A percentile compares a stretch with the other conserved stretches of the same genome.
Conservation (phyloP, 2,329 filamentous ascomycete species). For the Fragosphaeria purpurea region DNA sequence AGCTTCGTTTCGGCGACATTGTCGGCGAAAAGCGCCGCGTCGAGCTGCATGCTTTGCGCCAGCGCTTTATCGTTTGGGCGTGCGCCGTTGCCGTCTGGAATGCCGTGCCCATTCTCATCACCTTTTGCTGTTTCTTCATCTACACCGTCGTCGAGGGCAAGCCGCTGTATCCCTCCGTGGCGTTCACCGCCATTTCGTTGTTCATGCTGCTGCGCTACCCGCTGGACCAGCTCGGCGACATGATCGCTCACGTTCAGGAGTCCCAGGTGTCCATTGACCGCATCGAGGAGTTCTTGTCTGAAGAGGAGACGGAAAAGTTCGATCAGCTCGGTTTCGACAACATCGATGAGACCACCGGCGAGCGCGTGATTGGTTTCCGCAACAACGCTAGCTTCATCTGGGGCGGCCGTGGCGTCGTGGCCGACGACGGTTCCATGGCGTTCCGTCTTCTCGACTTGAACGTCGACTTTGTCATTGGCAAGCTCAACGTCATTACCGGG, state of each 20-base stretch:
- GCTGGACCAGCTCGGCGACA: slow-evolving; percentile 91
- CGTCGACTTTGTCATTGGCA: slow-evolving; percentile 71
- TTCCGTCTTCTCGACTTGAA: slow-evolving; percentile 79
- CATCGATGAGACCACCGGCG: slow-evolving; percentile 56
- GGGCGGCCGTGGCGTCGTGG: slow-evolving; percentile 59
- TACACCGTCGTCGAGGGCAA: slow-evolving; percentile 88
- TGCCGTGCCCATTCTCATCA: slow-evolving; percentile 87
- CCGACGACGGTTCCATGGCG: slow-evolving; percentile 57
- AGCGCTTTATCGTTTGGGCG: slow-evolving; percentile 85
- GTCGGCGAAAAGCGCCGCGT: slow-evolving; percentile 79
- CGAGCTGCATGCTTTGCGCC: slow-evolving; percentile 70
- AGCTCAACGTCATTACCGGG: slow-evolving; percentile 86
- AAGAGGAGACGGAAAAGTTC: slow-evolving; percentile 96
- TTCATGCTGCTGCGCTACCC: slow-evolving; percentile 91
- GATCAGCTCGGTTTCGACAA: slow-evolving; percentile 66
- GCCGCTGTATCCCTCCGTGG: slow-evolving; percentile 79
- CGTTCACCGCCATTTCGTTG: slow-evolving; percentile 91
- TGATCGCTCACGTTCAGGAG: slow-evolving; percentile 97
- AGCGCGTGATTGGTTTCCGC: slow-evolving; percentile 73
- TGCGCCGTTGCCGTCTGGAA: slow-evolving; percentile 92
- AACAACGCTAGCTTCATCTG: slow-evolving; percentile 73
- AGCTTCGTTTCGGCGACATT: slow-evolving; percentile 74
- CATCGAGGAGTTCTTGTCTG: slow-evolving; percentile 85
- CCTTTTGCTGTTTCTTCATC: slow-evolving; percentile 88
- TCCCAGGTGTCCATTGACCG: slow-evolving; percentile 94